Evolutionary conservation across 2,329 filamentous ascomycete species (phyloP).

Genomic region (Diaporthe capsici): DNA sequence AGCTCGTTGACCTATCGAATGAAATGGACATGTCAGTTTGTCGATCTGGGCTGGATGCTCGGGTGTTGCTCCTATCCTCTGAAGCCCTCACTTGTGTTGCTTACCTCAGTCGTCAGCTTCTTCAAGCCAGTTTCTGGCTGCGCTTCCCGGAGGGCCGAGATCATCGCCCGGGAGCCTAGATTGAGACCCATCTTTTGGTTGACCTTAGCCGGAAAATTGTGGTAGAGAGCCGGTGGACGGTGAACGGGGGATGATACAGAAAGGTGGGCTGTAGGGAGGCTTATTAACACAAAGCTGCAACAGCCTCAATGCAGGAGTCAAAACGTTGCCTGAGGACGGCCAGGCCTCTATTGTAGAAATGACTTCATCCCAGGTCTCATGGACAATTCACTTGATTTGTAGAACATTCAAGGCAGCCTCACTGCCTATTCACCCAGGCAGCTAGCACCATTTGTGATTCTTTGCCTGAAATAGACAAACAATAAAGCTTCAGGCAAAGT

Average conservation of each 20-base stretch:
- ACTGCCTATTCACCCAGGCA: neutral
- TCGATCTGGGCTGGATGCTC: neutral
- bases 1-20: slow-evolving; percentile 7
- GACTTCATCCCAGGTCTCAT: neutral
- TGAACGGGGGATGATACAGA: no score
- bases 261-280: neutral
- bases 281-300: no score
- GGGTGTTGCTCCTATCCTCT: no score
- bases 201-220: neutral
- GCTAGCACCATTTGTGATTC: neutral
- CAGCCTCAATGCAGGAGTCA: neutral
- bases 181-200: neutral
- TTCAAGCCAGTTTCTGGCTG: neutral
- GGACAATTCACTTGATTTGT: neutral
- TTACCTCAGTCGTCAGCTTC: slow-evolving; percentile 4
- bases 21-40: neutral
- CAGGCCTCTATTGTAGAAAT: neutral
- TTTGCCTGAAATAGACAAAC: neutral
- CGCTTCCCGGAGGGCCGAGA: neutral
- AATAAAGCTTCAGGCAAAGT: neutral
- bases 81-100: neutral
- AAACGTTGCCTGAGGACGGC: neutral
- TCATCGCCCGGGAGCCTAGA: neutral
- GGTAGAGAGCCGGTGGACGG: neutral
- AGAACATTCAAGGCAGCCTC: no score